phyloP scores from a whole-genome alignment of 768 basidiomycete genomes.

The Lactarius tabidus region DNA sequence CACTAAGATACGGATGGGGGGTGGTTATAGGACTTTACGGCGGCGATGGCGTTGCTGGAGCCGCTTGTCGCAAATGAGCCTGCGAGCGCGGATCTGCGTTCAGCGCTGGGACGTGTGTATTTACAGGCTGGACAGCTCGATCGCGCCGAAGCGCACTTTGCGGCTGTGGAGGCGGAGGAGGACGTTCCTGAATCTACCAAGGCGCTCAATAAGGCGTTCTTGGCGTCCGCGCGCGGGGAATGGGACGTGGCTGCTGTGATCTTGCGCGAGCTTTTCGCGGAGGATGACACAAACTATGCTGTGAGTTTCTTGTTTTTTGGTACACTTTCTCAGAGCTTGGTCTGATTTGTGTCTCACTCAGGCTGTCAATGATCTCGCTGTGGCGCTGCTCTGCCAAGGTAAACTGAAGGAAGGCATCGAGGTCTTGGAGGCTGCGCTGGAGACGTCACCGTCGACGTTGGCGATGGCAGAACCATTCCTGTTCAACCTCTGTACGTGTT shows the following conservation, averaged over 20 bases:
- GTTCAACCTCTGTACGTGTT: slow-evolving; percentile 71
- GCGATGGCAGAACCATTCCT: slow-evolving; percentile 78
- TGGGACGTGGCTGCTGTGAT: slow-evolving; percentile 52
- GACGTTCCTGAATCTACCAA: slow-evolving; percentile 39
- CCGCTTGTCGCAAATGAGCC: slow-evolving; percentile 48
- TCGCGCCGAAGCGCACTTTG: slow-evolving; percentile 57
- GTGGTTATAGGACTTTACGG: slow-evolving; percentile 57
- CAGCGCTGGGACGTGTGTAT: slow-evolving; percentile 69
- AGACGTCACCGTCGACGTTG: slow-evolving; percentile 61
- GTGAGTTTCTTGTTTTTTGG: not conserved
- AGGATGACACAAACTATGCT: slow-evolving; percentile 35
- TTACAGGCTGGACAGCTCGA: slow-evolving; percentile 66
- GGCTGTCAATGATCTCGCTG: slow-evolving; percentile 77
- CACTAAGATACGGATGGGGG: too few species aligned
- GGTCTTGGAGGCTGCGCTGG: slow-evolving; percentile 59
- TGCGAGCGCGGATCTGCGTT: slow-evolving; percentile 43
- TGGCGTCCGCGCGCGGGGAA: slow-evolving; percentile 66
- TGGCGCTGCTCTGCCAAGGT: slow-evolving; percentile 66
- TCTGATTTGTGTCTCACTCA: slow-evolving; percentile 26
- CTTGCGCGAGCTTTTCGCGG: slow-evolving; percentile 43
- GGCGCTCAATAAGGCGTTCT: slow-evolving; percentile 60
- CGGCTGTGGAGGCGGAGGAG: slow-evolving; percentile 43
- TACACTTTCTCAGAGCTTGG: too few species aligned
- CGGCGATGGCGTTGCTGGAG: slow-evolving; percentile 63
- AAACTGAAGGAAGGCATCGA: slow-evolving; percentile 73